Base-by-base conservation (phyloP, 2,329 filamentous ascomycete genomes). In the Nothophaeocryptopus gaeumannii region DNA sequence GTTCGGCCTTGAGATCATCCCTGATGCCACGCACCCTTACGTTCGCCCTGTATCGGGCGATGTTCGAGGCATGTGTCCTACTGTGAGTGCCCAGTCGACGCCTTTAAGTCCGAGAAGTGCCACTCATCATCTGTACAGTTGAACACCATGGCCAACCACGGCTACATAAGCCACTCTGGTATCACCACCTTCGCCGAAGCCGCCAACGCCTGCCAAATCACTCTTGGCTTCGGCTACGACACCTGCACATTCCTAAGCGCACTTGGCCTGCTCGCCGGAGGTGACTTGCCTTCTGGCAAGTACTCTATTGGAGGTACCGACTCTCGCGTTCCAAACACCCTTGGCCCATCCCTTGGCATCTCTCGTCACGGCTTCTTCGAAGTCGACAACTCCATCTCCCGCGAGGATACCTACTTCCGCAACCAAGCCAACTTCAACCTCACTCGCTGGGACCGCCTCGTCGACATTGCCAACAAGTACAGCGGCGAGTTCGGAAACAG, bases 81-180 rank as follows among this genome's bases (percentile, higher is more conserved):
- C 57, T 8, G 31, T 55, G 16, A 55, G 16, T 26, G 14, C 26
- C 9, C 20, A 4, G n/a, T 41, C 32, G 4, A n/a, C 15, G 10
- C 14, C 7, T 5, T 16, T 11, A 20, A 15, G 36, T 30, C 14
- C 31, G 11, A 30, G 31, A 8, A n/a, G n/a, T 30, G 12, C 12
- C 16, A 53, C 54, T 8, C 26, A 14, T 13, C 13, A 37, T 37
- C 11, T 14, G 13, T 9, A 16, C 13, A 8, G 5, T 16, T 63
- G 32, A 61, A 63, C 51, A 58, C 20, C 20, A 55, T 65, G 47
- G 62, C 63, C 37, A 65, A 64, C 43, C 61, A 64, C 43, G 61
- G 61, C 46, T 64, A 63, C 55, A 61, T 65, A 43, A 46, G 45
- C 47, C 53, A 54, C 13, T 47, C 48, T 31, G 62, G 62, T 39